Evolutionary conservation across 2,329 filamentous ascomycete genomes (phyloP).

Genomic region (Arthroderma sp.): DNA sequence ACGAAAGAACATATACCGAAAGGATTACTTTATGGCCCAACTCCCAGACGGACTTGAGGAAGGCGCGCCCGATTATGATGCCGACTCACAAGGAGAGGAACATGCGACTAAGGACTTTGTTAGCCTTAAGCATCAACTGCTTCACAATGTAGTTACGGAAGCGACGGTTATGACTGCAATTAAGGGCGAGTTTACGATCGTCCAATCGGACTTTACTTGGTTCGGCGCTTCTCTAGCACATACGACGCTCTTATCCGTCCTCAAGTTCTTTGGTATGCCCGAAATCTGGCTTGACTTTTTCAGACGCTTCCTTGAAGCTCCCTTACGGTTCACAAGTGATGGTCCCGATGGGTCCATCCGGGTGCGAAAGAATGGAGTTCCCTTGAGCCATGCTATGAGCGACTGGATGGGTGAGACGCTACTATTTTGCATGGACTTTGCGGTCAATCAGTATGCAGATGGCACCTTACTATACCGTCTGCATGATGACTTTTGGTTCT

Average conservation of each 20-base stretch:
- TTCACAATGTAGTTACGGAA: constrained; percentile 45
- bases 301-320: constrained; percentile 43
- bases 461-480: constrained; percentile 47
- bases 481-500: constrained; percentile 56
- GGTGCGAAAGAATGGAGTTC: constrained; percentile 43
- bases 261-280: constrained; percentile 48
- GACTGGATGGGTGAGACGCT: constrained; percentile 47
- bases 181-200: constrained; percentile 38
- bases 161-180: constrained; percentile 38
- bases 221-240: constrained; percentile 48
- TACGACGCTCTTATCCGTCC: constrained; percentile 42
- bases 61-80: constrained; percentile 27
- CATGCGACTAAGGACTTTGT: constrained; percentile 30
- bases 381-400: constrained; percentile 46
- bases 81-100: constrained; percentile 18
- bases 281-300: constrained; percentile 48
- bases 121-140: constrained; percentile 42
- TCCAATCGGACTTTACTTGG: constrained; percentile 47
- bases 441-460: constrained; percentile 45
- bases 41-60: constrained; percentile 32
- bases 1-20: constrained; percentile 25
- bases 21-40: constrained; percentile 44
- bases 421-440: constrained; percentile 52
- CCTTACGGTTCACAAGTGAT: constrained; percentile 45
- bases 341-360: constrained; percentile 32